A percentile compares a stretch with the other conserved stretches of the same genome.
Evolutionary conservation across 2,329 filamentous ascomycete species (phyloP).

Genomic region (Biscogniauxia marginata): DNA sequence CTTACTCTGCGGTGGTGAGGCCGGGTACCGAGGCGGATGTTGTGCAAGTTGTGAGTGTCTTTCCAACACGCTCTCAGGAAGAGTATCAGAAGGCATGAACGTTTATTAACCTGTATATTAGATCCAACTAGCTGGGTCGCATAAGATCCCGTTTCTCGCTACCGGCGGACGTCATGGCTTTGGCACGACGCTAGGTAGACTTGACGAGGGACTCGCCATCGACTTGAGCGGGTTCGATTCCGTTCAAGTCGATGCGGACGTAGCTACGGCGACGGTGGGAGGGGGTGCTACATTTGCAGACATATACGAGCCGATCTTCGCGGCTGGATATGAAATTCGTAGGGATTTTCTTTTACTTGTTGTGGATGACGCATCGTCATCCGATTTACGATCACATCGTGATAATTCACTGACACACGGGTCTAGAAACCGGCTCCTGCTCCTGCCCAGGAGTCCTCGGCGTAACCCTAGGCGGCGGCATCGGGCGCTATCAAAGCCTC

Average conservation of each 20-base stretch:
- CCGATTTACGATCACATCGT: too few relatives aligned
- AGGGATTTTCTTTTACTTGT: not conserved
- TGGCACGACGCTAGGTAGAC: conserved; percentile 21
- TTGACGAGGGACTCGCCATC: conserved; percentile 31
- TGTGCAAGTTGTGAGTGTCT: not conserved
- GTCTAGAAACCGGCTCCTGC: conserved; percentile 7
- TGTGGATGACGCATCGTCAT: not conserved
- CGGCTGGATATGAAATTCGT: conserved; percentile 17
- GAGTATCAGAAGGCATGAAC: too few relatives aligned
- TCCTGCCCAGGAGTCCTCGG: conserved; percentile 17
- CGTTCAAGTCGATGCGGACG: conserved; percentile 17
- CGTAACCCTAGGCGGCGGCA: conserved; percentile 20
- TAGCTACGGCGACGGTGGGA: conserved; percentile 19
- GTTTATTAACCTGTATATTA: too few relatives aligned
- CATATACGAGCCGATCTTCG: conserved; percentile 6
- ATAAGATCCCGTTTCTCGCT: conserved; percentile 35
- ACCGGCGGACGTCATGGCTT: conserved; percentile 36
- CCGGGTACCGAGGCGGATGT: not conserved
- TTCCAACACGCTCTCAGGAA: too few relatives aligned
- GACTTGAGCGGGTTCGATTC: conserved; percentile 31
- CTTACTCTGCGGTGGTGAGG: not conserved
- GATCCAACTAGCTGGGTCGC: too few relatives aligned
- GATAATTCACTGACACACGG: too few relatives aligned
- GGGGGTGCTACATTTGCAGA: conserved; percentile 1
- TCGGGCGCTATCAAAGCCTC: conserved; percentile 16